Evolutionary conservation across 176 grass and related monocot species (phyloP), one percentile per base, ranked within the genome.

Genomic region (Zea mays): DNA sequence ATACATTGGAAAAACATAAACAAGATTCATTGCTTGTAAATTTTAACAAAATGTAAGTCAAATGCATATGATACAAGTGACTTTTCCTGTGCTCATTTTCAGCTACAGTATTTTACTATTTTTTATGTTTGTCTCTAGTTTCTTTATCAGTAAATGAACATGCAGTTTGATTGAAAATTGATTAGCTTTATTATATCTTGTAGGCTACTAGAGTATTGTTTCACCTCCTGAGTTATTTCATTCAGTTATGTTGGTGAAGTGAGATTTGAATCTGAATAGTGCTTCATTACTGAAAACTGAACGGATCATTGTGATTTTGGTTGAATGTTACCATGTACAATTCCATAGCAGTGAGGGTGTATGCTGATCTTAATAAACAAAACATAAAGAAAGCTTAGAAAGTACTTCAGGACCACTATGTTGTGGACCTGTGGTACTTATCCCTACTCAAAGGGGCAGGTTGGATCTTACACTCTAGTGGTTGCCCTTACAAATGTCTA

Each of bases 381-480:
- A 73, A 39, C 62, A 69, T 70, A 44, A 41, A 54, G 1, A 43
- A 35, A 5, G 19, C 35, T 34, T 63, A 71, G 55, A 62, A 35
- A 61, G 78, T 72, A 83, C 4, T 8, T n/a, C 12, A 49, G 61
- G 62, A 78, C 68, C 56, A 74, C 75, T 44, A 38, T 82, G 62
- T n/a, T 78, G 17, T 57, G 6, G 14, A 78, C 47, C 42, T 78
- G 27, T 41, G 4, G n/a, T 87, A 51, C 42, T 71, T 39, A 82
- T 6, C 74, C 73, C 66, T 78, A 78, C 70, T 69, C 52, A 68
- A 79, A 83, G 42, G 63, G 52, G 74, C 69, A 79, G 75, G 21
- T 74, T 74, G 75, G 69, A 74, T 83, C 75, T 47, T 74, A 74
- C 12, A 51, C 68, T 74, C 67, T 54, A 62, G 50, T 62, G 56